Base-by-base conservation (phyloP, 352 stramenopile genomes). In the Globisporangium alternatum region DNA sequence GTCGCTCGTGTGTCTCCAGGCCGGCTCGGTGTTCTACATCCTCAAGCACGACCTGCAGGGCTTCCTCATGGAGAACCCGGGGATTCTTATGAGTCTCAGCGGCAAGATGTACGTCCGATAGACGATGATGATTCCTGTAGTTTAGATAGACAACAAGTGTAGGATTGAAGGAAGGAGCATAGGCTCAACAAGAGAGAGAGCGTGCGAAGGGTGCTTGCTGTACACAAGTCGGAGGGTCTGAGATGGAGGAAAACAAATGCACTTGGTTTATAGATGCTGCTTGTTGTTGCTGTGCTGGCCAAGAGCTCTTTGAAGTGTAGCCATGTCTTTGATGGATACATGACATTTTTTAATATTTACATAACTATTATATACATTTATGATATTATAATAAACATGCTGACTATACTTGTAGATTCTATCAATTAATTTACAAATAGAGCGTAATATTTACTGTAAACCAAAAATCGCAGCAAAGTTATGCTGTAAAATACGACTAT, bases 41-140 rank as follows among this genome's bases (percentile, higher is more conserved):
- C 71, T 72, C 43, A 90, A 90, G 64, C 71, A 85, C 66, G 83
- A 92, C 56, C 76, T 92, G 28, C 77, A 84, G 59, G 71, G 66
- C 44, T 92, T 92, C 60, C 65, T 92, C 21, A 71, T 88, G 15
- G 83, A 90, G 66, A 90, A 92, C 53, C 83, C 83, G 10, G 83
- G 83, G 7, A 80, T 92, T 48, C 81, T 92, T 64, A 75, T 92
- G 74, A 84, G 78, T 43, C 80, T 92, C 43, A 89, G 80, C 47
- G 80, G 75, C 48, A 77, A 77, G 54, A 66, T 85, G 56, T 90
- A 71, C 56, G 78, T 81, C 19, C 71, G 68, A 39, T 88, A 67
- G 62, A 35, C 28, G 19, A 28, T 3, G 30, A 10, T n/a, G n/a
- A 31, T n/a, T 25, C 9, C 35, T 5, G 28, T 30, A 61, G 30